Conservation (phyloP, 495 filamentous ascomycete genomes). For the Echria macrotheca region DNA sequence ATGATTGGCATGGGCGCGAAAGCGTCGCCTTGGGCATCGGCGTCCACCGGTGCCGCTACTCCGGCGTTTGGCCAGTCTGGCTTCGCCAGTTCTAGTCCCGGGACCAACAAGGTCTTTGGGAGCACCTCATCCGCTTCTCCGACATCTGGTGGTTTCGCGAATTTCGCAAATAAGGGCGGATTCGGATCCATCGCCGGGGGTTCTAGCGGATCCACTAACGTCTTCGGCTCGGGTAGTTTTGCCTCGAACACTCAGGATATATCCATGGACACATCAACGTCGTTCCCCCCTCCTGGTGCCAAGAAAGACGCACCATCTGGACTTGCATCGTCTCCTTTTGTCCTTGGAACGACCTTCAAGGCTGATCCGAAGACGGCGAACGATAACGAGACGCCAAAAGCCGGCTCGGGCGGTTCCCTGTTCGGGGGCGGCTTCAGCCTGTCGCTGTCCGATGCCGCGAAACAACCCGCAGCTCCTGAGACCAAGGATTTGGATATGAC, state of each 20-base stretch:
- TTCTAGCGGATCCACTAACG: conserved; percentile 30
- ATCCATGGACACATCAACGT: conserved; percentile 37
- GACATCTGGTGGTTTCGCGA: conserved; percentile 48
- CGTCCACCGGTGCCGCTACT: conserved; percentile 20
- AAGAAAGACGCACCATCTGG: conserved; percentile 27
- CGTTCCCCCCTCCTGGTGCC: conserved; percentile 33
- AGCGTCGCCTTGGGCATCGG: conserved; percentile 39
- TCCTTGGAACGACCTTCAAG: conserved; percentile 76
- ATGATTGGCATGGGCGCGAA: conserved; percentile 27
- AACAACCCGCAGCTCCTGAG: conserved; percentile 36
- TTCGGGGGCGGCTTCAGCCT: conserved; percentile 56
- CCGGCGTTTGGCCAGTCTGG: conserved; percentile 39
- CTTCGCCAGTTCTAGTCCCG: conserved; percentile 20
- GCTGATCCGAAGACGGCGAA: conserved; percentile 56
- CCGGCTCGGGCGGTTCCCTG: conserved; percentile 37
- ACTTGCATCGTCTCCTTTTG: conserved; percentile 62
- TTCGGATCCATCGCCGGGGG: conserved; percentile 46
- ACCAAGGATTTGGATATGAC: conserved; percentile 60
- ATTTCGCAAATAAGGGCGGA: conserved; percentile 53
- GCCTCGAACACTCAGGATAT: conserved; percentile 32
- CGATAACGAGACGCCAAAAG: conserved; percentile 52
- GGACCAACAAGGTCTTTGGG: conserved; percentile 31
- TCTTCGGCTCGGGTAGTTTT: conserved; percentile 48
- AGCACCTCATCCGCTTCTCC: conserved; percentile 20
- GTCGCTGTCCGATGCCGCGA: conserved; percentile 42